Evolutionary conservation across 1,139 yeast species (phyloP).

Genomic region (Wickerhamiella pararugosa): DNA sequence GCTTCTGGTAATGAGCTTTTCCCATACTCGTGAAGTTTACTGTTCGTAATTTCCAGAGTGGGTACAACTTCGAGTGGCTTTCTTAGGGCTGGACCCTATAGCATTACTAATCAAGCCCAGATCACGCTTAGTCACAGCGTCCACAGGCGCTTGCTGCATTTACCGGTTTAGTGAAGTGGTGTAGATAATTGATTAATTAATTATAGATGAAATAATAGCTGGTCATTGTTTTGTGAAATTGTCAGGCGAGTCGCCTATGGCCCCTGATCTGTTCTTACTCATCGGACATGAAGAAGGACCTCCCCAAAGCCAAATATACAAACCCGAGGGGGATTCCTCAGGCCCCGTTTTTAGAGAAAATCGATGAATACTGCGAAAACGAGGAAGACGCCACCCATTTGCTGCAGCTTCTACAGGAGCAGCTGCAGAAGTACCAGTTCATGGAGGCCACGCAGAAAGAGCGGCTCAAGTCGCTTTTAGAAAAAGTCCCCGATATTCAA

Average conservation of each 20-base stretch:
- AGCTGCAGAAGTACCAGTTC: conserved; percentile 65
- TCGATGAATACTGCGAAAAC: conserved; percentile 54
- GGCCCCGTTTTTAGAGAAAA: conserved; percentile 85
- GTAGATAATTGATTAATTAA: background rate
- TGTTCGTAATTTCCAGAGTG: background rate
- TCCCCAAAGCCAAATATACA: conserved; percentile 22
- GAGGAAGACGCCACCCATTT: conserved; percentile 57
- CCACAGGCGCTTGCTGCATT: too few relatives aligned
- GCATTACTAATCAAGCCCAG: too few relatives aligned
- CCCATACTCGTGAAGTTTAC: conserved; percentile 44
- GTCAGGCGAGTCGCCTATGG: background rate
- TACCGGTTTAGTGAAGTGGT: too few relatives aligned
- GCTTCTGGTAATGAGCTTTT: conserved; percentile 93
- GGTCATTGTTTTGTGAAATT: background rate
- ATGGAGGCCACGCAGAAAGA: conserved; percentile 36
- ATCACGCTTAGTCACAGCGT: too few relatives aligned
- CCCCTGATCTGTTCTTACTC: background rate
- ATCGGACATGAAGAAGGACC: conserved; percentile 12
- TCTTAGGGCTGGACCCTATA: too few relatives aligned
- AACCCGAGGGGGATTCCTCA: conserved; percentile 94
- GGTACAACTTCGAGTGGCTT: too few relatives aligned
- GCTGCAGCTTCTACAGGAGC: conserved; percentile 60
- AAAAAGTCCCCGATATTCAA: conserved; percentile 78
- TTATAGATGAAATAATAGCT: background rate
- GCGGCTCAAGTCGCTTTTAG: conserved; percentile 50